Evolutionary conservation across 331 rosid species (phyloP).

Genomic region (Malus hybrid): DNA sequence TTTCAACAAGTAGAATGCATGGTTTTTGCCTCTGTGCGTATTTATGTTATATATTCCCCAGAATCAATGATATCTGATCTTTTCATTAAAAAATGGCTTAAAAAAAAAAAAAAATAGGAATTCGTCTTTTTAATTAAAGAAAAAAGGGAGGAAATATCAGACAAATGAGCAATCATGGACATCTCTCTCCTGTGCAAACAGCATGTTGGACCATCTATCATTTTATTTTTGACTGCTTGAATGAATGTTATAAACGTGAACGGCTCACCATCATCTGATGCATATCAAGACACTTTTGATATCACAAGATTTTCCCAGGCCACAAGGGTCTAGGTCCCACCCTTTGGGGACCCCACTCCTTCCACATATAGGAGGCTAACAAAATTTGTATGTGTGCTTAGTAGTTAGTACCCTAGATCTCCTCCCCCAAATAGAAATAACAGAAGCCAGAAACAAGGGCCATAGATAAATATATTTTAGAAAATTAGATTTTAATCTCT

Average conservation of each 20-base stretch:
- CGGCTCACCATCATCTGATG: constrained; percentile 51
- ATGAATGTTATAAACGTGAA: constrained; percentile 57
- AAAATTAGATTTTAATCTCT: background rate
- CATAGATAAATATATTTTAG: background rate
- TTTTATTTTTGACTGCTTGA: constrained; percentile 38
- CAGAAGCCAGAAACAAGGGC: constrained; percentile 5
- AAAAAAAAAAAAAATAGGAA: background rate
- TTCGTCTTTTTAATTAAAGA: background rate
- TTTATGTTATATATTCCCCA: background rate
- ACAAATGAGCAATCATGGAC: constrained; percentile 44
- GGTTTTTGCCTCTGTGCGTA: background rate
- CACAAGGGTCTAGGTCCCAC: constrained; percentile 32
- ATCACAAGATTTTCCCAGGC: constrained; percentile 33
- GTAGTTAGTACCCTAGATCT: background rate
- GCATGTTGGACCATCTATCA: constrained; percentile 54
- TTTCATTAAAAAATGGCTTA: background rate
- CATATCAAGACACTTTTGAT: constrained; percentile 25
- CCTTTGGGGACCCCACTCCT: background rate
- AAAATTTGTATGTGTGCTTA: background rate
- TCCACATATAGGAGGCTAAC: background rate
- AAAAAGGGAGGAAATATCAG: constrained; percentile 7
- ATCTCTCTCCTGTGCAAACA: constrained; percentile 36
- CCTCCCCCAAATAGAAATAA: constrained; percentile 11
- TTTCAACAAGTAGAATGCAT: constrained; percentile 20
- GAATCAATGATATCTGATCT: background rate